Evolutionary conservation across 2,329 filamentous ascomycete species (phyloP).

Genomic region (Westerdykella sp.): DNA sequence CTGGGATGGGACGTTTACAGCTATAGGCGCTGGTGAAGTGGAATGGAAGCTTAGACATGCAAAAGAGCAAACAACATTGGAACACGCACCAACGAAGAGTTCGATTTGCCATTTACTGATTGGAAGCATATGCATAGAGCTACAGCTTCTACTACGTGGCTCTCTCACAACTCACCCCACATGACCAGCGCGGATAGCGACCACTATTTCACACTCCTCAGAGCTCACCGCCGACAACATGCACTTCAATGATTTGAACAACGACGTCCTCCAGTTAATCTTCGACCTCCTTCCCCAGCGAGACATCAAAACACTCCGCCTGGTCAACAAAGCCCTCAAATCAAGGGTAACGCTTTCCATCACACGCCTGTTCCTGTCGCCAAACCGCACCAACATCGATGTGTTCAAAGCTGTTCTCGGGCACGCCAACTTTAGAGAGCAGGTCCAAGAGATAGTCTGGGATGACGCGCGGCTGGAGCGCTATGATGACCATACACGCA

Average conservation of each 20-base stretch:
- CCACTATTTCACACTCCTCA: too few species aligned
- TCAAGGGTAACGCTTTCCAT: slow-evolving; percentile 22
- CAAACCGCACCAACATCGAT: slow-evolving; percentile 36
- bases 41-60: too few species aligned
- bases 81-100: too few species aligned
- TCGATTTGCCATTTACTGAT: too few species aligned
- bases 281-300: slow-evolving; percentile 11
- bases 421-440: slow-evolving; percentile 27
- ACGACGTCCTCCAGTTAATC: slow-evolving; percentile 13
- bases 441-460: slow-evolving; percentile 39
- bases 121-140: too few species aligned
- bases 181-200: too few species aligned
- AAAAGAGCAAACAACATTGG: too few species aligned
- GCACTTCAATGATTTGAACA: neutral
- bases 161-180: too few species aligned
- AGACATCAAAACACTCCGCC: slow-evolving; percentile 19
- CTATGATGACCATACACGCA: slow-evolving; percentile 12
- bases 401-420: slow-evolving; percentile 35
- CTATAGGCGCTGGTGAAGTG: too few species aligned
- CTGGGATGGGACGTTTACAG: too few species aligned
- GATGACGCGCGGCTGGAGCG: slow-evolving; percentile 31
- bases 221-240: too few species aligned
- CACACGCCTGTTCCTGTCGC: slow-evolving; percentile 37
- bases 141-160: too few species aligned
- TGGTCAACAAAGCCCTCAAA: slow-evolving; percentile 12